Percentiles rank a stretch among this genome's conserved stretches.
Evolutionary conservation across 768 basidiomycete species (phyloP).

Genomic region (Lactarius sp.): DNA sequence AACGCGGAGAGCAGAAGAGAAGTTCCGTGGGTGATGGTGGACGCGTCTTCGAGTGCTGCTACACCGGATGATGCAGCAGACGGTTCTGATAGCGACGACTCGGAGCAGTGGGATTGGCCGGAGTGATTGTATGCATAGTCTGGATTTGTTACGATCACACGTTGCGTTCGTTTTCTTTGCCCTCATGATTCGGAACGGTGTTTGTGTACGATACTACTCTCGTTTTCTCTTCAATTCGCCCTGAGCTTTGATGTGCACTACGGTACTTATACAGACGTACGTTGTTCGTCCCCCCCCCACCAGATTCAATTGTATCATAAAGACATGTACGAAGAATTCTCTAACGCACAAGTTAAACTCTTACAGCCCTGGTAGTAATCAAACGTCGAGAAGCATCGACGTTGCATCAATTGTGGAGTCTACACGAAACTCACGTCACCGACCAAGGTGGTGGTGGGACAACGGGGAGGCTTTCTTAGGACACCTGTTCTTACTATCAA

Average conservation of each 20-base stretch:
- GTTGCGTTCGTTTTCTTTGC: neutral
- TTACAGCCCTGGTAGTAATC: neutral
- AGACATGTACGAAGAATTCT: constrained; percentile 7
- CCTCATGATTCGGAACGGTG: neutral
- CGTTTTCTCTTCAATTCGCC: neutral
- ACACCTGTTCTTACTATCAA: too few species aligned
- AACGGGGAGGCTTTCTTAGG: too few species aligned
- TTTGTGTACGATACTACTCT: neutral
- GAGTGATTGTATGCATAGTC: neutral
- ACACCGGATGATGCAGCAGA: neutral
- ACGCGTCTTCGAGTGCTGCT: neutral
- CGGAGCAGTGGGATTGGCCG: neutral
- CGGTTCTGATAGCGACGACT: neutral
- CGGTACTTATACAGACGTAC: neutral
- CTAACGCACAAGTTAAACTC: neutral
- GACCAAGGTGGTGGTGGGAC: too few species aligned
- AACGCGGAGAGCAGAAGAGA: constrained; percentile 11
- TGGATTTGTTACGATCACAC: neutral
- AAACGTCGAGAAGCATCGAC: neutral
- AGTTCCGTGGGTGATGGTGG: constrained; percentile 8
- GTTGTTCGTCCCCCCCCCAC: neutral
- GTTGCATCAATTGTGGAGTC: neutral
- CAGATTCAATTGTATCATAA: constrained; percentile 16
- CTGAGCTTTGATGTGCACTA: neutral
- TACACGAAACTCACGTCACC: too few species aligned